Evolutionary conservation across 495 filamentous ascomycete genomes (phyloP).

Genomic region (Astrothelium macrocarpum): DNA sequence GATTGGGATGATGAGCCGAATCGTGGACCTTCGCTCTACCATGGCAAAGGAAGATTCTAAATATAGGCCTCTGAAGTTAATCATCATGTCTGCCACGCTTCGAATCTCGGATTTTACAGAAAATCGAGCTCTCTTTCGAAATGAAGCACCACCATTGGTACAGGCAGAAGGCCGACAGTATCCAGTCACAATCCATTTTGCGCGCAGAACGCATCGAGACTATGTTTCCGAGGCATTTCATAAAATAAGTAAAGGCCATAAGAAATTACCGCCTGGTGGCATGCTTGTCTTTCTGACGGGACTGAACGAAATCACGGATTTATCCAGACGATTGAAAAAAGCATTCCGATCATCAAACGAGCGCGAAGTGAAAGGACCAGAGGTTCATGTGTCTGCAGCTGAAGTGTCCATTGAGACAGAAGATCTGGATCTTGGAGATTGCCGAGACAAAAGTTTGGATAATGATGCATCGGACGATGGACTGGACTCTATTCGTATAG

Average conservation of each 20-base stretch:
- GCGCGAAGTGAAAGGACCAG: conserved; percentile 45
- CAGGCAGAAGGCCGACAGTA: conserved; percentile 93
- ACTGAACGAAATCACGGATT: conserved; percentile 74
- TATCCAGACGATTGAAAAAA: conserved; percentile 68
- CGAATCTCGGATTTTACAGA: conserved; percentile 82
- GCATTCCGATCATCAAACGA: conserved; percentile 52
- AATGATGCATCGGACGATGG: conserved; percentile 32
- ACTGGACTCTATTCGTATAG: conserved; percentile 11
- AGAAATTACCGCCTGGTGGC: conserved; percentile 80
- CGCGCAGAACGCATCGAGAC: conserved; percentile 70
- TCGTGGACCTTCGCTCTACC: conserved; percentile 64
- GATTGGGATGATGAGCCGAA: conserved; percentile 89
- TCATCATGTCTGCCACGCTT: conserved; percentile 97
- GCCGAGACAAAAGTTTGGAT: not conserved
- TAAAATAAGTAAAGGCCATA: conserved; percentile 82
- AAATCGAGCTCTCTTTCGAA: conserved; percentile 68
- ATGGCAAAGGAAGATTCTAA: conserved; percentile 51
- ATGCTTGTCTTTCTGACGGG: conserved; percentile 96
- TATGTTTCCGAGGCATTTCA: conserved; percentile 82
- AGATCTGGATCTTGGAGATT: conserved; percentile 67
- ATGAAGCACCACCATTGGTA: conserved; percentile 61
- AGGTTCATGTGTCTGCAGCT: conserved; percentile 61
- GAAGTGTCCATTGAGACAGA: conserved; percentile 72
- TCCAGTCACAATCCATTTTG: conserved; percentile 81
- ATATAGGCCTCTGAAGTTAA: conserved; percentile 68